Evolutionary conservation across 2,329 filamentous ascomycete species (phyloP).

Genomic region (Teratosphaeria viscida): DNA sequence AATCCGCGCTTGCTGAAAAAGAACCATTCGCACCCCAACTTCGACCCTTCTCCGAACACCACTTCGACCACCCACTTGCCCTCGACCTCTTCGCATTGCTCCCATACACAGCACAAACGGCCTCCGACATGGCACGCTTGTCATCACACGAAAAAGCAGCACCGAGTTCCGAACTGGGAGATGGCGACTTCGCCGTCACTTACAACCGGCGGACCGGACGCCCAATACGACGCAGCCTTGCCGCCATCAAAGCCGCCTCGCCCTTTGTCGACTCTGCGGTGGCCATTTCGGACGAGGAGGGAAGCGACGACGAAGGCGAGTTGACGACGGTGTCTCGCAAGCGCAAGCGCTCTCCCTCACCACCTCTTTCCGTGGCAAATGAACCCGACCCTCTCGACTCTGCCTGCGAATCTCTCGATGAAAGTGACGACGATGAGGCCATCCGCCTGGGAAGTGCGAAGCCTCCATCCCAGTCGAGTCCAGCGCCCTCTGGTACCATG

Average conservation of each 20-base stretch:
- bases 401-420: not conserved
- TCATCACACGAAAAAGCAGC: not conserved
- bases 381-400: not conserved
- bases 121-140: not conserved
- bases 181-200: constrained; percentile 17
- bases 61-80: not conserved
- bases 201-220: constrained; percentile 33
- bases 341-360: constrained; percentile 16
- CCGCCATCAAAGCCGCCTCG: constrained; percentile 19
- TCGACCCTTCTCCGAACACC: not conserved
- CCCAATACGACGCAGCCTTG: constrained; percentile 30
- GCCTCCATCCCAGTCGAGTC: constrained; percentile 12
- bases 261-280: constrained; percentile 32
- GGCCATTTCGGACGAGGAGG: constrained; percentile 25
- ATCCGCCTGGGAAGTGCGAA: not conserved
- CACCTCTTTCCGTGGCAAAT: not conserved
- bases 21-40: not conserved
- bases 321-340: constrained; percentile 7
- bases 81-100: not conserved
- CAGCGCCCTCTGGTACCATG: not conserved
- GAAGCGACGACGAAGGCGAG: constrained; percentile 25
- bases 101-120: not conserved
- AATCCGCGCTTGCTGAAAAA: not conserved
- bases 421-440: not conserved
- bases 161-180: constrained; percentile 13